Percentiles rank a stretch among this genome's conserved stretches.
Evolutionary conservation across 768 basidiomycete species (phyloP).

Genomic region (Chalciporus piperatus): DNA sequence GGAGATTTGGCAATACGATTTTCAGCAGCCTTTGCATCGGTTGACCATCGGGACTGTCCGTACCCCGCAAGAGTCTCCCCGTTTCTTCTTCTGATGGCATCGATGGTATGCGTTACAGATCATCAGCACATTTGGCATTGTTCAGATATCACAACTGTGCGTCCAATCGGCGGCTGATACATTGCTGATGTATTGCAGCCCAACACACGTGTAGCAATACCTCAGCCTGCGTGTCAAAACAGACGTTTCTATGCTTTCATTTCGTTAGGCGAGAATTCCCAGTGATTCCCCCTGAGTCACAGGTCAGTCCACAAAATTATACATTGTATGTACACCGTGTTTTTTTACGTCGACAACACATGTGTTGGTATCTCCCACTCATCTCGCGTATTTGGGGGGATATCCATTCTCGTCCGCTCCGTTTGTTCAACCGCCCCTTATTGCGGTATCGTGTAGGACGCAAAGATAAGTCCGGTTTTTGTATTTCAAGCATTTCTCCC

Average conservation of each 20-base stretch:
- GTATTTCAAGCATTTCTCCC: conserved; percentile 4
- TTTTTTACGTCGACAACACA: conserved; percentile 29
- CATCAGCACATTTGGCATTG: conserved; percentile 18
- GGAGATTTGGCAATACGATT: conserved; percentile 23
- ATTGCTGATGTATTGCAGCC: conserved; percentile 8
- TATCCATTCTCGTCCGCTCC: conserved; percentile 12
- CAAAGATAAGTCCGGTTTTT: conserved; percentile 2
- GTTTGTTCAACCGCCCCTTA: conserved; percentile 14
- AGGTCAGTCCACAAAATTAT: conserved; percentile 6
- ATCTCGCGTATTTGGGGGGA: conserved; percentile 20
- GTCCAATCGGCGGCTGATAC: conserved; percentile 7
- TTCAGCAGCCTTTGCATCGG: conserved; percentile 15
- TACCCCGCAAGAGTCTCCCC: conserved; percentile 23
- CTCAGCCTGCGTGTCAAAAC: conserved; percentile 7
- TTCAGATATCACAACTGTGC: conserved; percentile 15
- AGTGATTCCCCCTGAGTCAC: conserved; percentile 17
- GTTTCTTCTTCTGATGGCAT: conserved; percentile 13
- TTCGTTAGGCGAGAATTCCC: conserved; percentile 17
- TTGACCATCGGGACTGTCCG: conserved; percentile 19
- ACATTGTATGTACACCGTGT: conserved; percentile 6
- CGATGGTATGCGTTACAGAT: conserved; percentile 22
- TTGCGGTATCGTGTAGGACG: conserved; percentile 5
- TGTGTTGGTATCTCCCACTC: conserved; percentile 10
- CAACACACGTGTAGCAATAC: conserved; percentile 21
- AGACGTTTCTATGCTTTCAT: conserved; percentile 13